Evolutionary conservation across 2,329 filamentous ascomycete genomes (phyloP).

Genomic region (Talaromyces islandicus): DNA sequence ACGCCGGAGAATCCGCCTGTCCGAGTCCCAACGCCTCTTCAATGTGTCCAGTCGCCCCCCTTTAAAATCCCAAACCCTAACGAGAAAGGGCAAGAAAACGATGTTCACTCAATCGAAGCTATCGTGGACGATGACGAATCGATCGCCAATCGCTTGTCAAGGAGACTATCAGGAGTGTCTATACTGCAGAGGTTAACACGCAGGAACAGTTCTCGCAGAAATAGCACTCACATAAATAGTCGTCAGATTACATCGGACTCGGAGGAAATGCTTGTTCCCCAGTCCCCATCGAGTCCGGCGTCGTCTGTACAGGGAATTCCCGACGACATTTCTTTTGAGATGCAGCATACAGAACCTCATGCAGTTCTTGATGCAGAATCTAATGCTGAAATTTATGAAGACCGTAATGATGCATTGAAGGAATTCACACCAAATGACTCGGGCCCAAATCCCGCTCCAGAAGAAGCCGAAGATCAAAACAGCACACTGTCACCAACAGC

Average conservation of each 20-base stretch:
- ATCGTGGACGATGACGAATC: conserved; percentile 43
- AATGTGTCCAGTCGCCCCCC: conserved; percentile 10
- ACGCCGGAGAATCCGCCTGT: background rate
- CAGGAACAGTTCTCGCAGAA: conserved; percentile 12
- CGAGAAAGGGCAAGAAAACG: conserved; percentile 23
- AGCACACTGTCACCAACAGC: background rate
- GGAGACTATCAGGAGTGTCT: conserved; percentile 24
- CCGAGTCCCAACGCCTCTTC: background rate
- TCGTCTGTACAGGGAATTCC: conserved; percentile 21
- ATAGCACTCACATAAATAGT: conserved; percentile 14
- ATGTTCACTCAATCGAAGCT: conserved; percentile 61
- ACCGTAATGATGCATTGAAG: background rate
- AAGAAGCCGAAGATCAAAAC: background rate
- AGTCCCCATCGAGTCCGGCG: conserved; percentile 11
- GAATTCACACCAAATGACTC: background rate
- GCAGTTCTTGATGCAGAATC: background rate
- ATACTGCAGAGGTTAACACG: conserved; percentile 20
- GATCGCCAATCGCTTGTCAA: conserved; percentile 21
- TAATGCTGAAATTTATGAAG: background rate
- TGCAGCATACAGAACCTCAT: background rate
- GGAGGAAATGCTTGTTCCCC: conserved; percentile 30
- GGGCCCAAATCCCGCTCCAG: background rate
- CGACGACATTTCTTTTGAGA: conserved; percentile 13
- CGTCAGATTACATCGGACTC: conserved; percentile 19
- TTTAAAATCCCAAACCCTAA: conserved; percentile 17